Evolutionary conservation across 2,329 filamentous ascomycete genomes (phyloP).

Genomic region (Fusarium buxicola): DNA sequence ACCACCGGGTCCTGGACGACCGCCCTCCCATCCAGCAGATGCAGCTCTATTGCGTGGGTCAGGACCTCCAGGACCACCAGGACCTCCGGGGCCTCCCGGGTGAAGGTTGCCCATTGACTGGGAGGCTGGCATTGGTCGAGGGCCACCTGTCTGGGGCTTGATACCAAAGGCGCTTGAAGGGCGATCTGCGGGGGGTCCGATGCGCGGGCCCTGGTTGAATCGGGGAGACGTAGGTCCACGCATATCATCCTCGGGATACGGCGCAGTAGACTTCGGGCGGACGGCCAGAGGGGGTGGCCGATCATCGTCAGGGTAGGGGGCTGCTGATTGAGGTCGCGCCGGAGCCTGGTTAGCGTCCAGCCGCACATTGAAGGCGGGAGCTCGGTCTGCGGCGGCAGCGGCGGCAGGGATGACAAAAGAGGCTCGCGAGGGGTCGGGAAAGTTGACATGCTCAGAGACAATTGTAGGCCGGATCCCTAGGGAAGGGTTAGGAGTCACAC

Average conservation of each 20-base stretch:
- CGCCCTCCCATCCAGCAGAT: slow-evolving; percentile 58
- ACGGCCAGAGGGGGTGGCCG: slow-evolving; percentile 62
- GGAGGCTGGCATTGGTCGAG: slow-evolving; percentile 54
- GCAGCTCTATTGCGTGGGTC: slow-evolving; percentile 58
- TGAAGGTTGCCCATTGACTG: slow-evolving; percentile 62
- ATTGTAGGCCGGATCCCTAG: slow-evolving; percentile 54
- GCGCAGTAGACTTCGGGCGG: slow-evolving; percentile 64
- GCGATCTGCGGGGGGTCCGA: slow-evolving; percentile 61
- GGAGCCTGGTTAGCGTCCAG: slow-evolving; percentile 52
- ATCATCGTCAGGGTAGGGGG: slow-evolving; percentile 79
- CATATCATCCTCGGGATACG: slow-evolving; percentile 75
- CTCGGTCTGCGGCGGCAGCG: slow-evolving; percentile 48
- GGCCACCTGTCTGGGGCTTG: slow-evolving; percentile 56
- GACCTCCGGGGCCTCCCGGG: slow-evolving; percentile 46
- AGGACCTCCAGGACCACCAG: slow-evolving; percentile 47
- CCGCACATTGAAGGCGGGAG: slow-evolving; percentile 65
- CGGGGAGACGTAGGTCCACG: slow-evolving; percentile 51
- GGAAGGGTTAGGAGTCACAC: slow-evolving; percentile 50
- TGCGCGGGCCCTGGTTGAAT: slow-evolving; percentile 61
- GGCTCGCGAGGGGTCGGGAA: slow-evolving; percentile 61
- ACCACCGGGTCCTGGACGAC: slow-evolving; percentile 27
- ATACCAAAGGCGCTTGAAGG: slow-evolving; percentile 66
- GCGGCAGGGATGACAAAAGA: slow-evolving; percentile 48
- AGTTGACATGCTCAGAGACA: slow-evolving; percentile 55
- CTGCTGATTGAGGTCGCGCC: slow-evolving; percentile 64